phyloP scores from a whole-genome alignment of 129 eudicot species.

The Tagetes patula region DNA sequence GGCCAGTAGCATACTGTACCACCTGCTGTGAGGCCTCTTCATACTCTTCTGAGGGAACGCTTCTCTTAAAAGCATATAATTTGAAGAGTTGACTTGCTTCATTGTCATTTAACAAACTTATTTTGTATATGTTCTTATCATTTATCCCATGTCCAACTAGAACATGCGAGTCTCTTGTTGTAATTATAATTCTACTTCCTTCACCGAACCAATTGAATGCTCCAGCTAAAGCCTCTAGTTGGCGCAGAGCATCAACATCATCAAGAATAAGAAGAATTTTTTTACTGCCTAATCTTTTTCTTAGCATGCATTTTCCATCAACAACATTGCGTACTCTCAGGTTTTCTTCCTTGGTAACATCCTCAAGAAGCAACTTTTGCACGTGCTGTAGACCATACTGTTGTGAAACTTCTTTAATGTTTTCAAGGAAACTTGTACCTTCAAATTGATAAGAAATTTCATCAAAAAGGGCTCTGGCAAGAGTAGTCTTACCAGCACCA shows the following conservation, averaged over 20 bases:
- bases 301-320: slow-evolving; percentile 10
- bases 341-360: slow-evolving; percentile 19
- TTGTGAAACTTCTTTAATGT: slow-evolving; percentile 10
- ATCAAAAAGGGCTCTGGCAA: slow-evolving; percentile 19
- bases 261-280: slow-evolving; percentile 28
- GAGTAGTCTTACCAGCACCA: slow-evolving; percentile 31
- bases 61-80: slow-evolving; percentile 20
- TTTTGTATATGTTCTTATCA: slow-evolving; percentile 10
- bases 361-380: slow-evolving; percentile 19
- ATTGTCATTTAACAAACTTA: slow-evolving; percentile 16
- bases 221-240: slow-evolving; percentile 25
- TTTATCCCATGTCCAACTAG: slow-evolving; percentile 15
- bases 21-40: slow-evolving; percentile 11
- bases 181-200: slow-evolving; percentile 4
- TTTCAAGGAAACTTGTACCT: slow-evolving; percentile 24
- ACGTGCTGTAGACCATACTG: slow-evolving; percentile 6
- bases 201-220: slow-evolving; percentile 11
- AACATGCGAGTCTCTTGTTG: slow-evolving; percentile 2
- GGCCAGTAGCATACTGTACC: slow-evolving; percentile 28
- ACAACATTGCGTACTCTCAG: slow-evolving; percentile 1
- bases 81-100: slow-evolving; percentile 26
- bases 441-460: slow-evolving; percentile 17
- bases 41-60: slow-evolving; percentile 19
- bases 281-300: slow-evolving; percentile 16
- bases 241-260: slow-evolving; percentile 24